Conservation (phyloP, 768 basidiomycete species). For the Amylocystis lapponica region DNA sequence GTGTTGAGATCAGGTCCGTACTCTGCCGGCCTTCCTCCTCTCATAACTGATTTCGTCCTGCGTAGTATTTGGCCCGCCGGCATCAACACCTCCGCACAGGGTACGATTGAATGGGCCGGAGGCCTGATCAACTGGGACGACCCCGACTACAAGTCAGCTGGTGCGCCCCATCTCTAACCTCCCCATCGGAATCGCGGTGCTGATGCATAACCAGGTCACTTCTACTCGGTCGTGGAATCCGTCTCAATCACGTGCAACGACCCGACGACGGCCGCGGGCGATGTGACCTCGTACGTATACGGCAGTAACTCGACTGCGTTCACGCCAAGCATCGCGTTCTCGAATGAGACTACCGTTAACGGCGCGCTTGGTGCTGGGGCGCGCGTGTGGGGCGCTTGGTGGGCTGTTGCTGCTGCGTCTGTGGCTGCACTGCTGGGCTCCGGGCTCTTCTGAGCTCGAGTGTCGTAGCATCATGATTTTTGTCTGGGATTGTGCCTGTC, state of each 20-base stretch:
- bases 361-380: conserved; percentile 27
- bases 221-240: conserved; percentile 58
- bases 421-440: neutral
- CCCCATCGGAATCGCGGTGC: neutral
- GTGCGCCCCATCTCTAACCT: conserved; percentile 23
- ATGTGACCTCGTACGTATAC: conserved; percentile 62
- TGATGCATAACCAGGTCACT: conserved; percentile 44
- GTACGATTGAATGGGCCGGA: conserved; percentile 76
- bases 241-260: conserved; percentile 63
- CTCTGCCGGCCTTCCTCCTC: neutral
- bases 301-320: conserved; percentile 45
- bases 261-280: conserved; percentile 33
- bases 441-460: neutral
- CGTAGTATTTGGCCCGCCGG: conserved; percentile 78
- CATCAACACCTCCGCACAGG: conserved; percentile 49
- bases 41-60: neutral
- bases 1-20: conserved; percentile 73
- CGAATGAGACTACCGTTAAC: conserved; percentile 52
- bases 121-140: conserved; percentile 80
- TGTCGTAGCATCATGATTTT: too few relatives aligned
- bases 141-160: conserved; percentile 68
- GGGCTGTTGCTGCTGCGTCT: conserved; percentile 6
- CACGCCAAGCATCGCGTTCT: conserved; percentile 50
- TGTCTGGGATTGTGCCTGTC: neutral
- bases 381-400: conserved; percentile 4